Evolutionary conservation across 2,329 filamentous ascomycete species (phyloP).

Genomic region (Tolypocladium amazonense): DNA sequence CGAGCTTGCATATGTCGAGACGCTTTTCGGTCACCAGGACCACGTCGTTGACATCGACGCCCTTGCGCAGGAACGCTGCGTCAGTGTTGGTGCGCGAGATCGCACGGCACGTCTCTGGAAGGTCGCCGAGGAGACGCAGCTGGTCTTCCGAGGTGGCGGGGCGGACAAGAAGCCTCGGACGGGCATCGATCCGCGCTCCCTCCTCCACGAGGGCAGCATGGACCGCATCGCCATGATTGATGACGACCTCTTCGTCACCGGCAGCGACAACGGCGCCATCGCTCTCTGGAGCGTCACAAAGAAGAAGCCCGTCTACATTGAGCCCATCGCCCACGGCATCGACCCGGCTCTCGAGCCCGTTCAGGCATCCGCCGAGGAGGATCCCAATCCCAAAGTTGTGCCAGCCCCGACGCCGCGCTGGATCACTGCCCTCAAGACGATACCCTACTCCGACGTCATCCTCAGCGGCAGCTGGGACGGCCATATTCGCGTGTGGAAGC

Average conservation of each 20-base stretch:
- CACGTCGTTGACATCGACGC: conserved; percentile 76
- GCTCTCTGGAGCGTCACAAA: conserved; percentile 83
- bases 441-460: conserved; percentile 85
- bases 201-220: conserved; percentile 72
- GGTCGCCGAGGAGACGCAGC: conserved; percentile 86
- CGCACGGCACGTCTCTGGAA: conserved; percentile 92
- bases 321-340: conserved; percentile 74
- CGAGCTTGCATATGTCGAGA: conserved; percentile 89
- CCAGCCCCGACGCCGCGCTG: conserved; percentile 64
- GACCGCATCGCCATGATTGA: conserved; percentile 87
- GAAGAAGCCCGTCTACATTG: conserved; percentile 83
- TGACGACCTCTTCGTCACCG: conserved; percentile 82
- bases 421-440: conserved; percentile 78
- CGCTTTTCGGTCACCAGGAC: conserved; percentile 92
- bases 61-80: conserved; percentile 74
- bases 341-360: conserved; percentile 60
- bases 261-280: conserved; percentile 80
- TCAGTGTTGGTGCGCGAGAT: conserved; percentile 84
- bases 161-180: conserved; percentile 39
- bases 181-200: conserved; percentile 36
- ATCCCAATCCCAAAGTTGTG: conserved; percentile 49
- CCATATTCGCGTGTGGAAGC: conserved; percentile 71
- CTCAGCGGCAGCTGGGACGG: conserved; percentile 91
- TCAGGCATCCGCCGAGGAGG: conserved; percentile 60
- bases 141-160: conserved; percentile 85